A percentile compares a stretch with the other conserved stretches of the same genome.
These are phyloP conservation scores for Bipolaris victoriae DNA, from an alignment of 2,329 filamentous ascomycete species.

Conservation along the genomic window DNA sequence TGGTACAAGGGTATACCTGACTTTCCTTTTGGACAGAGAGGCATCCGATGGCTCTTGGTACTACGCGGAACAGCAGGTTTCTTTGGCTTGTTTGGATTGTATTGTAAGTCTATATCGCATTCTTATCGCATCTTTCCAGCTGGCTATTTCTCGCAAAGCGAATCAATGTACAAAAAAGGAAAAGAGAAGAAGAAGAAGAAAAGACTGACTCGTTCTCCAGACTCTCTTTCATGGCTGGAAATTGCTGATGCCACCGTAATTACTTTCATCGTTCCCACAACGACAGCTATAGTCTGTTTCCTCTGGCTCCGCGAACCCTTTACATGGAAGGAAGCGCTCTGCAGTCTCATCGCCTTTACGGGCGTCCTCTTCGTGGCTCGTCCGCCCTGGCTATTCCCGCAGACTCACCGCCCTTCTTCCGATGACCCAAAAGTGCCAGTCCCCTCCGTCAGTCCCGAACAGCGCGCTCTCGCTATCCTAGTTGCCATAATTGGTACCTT, in stretches of 20 bases:
- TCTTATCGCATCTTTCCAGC: no score
- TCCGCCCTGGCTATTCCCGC: slow-evolving; percentile 63
- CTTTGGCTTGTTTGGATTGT: slow-evolving; percentile 36
- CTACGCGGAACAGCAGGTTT: slow-evolving; percentile 35
- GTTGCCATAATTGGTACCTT: slow-evolving; percentile 75
- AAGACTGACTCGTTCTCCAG: slow-evolving; percentile 30
- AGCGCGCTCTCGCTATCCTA: slow-evolving; percentile 71
- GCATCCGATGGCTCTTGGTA: slow-evolving; percentile 26
- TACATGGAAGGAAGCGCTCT: slow-evolving; percentile 75
- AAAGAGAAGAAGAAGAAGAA: not conserved
- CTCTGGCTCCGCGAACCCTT: slow-evolving; percentile 76
- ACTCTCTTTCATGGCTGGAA: slow-evolving; percentile 75
- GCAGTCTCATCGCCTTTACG: slow-evolving; percentile 71
- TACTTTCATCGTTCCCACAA: slow-evolving; percentile 78
- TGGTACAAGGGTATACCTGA: slow-evolving; percentile 60
- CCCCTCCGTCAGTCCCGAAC: slow-evolving; percentile 57
- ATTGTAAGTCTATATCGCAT: slow-evolving; percentile 26
- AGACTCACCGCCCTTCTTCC: slow-evolving; percentile 30
- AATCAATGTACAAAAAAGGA: not conserved
- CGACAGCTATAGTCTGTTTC: slow-evolving; percentile 80
- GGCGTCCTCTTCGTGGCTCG: slow-evolving; percentile 83
- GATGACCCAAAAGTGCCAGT: slow-evolving; percentile 24
- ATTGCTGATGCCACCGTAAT: slow-evolving; percentile 86
- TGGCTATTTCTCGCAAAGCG: not conserved
- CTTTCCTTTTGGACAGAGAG: slow-evolving; percentile 31